Evolutionary conservation across 2,329 filamentous ascomycete genomes (phyloP).

Genomic region (Colletotrichum lupini): DNA sequence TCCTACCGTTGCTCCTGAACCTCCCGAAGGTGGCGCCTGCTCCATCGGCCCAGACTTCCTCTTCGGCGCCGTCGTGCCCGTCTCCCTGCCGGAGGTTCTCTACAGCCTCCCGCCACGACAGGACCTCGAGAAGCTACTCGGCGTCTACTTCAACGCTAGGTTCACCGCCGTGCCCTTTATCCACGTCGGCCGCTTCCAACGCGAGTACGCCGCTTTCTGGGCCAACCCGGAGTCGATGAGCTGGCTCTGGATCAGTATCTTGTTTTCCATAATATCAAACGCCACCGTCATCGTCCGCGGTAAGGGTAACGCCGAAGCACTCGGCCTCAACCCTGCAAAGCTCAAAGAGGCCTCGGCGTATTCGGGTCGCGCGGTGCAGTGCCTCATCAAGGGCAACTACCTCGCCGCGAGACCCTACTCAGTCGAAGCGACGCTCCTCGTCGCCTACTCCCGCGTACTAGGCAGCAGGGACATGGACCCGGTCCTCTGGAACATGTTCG

Average conservation of each 20-base stretch:
- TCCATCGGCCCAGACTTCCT: conserved; percentile 46
- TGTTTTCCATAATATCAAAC: conserved; percentile 59
- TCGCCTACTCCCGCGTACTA: conserved; percentile 55
- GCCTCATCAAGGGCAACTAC: conserved; percentile 60
- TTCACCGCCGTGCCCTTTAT: conserved; percentile 52
- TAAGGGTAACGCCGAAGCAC: conserved; percentile 41
- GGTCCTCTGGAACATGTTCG: conserved; percentile 59
- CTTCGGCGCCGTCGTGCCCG: conserved; percentile 41
- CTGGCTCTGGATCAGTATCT: conserved; percentile 61
- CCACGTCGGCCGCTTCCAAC: conserved; percentile 57
- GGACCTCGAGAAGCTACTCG: conserved; percentile 50
- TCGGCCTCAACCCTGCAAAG: conserved; percentile 38
- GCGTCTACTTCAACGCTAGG: conserved; percentile 52
- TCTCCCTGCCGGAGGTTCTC: conserved; percentile 47
- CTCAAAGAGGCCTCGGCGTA: conserved; percentile 45
- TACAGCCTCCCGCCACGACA: conserved; percentile 47
- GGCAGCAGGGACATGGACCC: conserved; percentile 54
- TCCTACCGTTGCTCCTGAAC: neutral
- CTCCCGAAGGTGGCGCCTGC: conserved; percentile 29
- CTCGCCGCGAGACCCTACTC: conserved; percentile 56
- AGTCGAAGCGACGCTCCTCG: conserved; percentile 61
- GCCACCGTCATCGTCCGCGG: conserved; percentile 49
- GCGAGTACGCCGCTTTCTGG: conserved; percentile 62
- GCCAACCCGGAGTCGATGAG: conserved; percentile 49
- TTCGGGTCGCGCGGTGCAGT: conserved; percentile 53